Base-by-base conservation (phyloP, 768 basidiomycete species). In the Macrolepiota dolichaula region DNA sequence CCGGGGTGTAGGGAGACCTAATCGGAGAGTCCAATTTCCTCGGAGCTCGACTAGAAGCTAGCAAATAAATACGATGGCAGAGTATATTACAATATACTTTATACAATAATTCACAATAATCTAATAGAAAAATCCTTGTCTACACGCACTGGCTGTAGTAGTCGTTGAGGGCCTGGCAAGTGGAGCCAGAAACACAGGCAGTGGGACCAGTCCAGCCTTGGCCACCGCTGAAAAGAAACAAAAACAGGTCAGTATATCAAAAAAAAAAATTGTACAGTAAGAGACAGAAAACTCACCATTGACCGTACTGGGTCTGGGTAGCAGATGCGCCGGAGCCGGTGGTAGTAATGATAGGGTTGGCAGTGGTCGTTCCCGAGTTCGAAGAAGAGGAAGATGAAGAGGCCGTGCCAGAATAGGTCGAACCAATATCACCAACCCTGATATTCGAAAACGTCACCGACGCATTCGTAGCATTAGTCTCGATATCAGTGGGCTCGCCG, bases 391-490 rank as follows among this genome's bases (percentile, higher is more conserved):
- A 24, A 3, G 19, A 22, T 4, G 47, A 49, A 22, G 47, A 4
- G 25, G 47, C 0, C 11, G 47, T 49, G 7, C 25, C 24, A 49
- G 12, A 11, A 24, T 12, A 49, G 25, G 25, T 49, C 22, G 12
- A 54, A 5, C 66, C 64, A 22, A 68, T 65, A 36, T 68, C 66
- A n/a, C 68, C 68, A 55, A 65, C 61, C 55, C 63, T 63, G 59
- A 64, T 67, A 62, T 67, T 67, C 17, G 68, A 65, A 55, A 63
- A 67, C 53, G 57, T 67, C 59, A 69, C 66, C 12, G 62, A 60
- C 17, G 66, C 40, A 49, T 66, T 65, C 32, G 66, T 12, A 19
- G 12, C 24, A 17, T 52, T 50, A 1, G 50, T 12, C 51, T 67
- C 66, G 22, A 65, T 57, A 17, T 66, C 64, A 1, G 47, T 56